Percentiles rank a stretch among this genome's conserved stretches.
Evolutionary conservation across 2,329 filamentous ascomycete genomes (phyloP).

Genomic region (Rachicladosporium sp.): DNA sequence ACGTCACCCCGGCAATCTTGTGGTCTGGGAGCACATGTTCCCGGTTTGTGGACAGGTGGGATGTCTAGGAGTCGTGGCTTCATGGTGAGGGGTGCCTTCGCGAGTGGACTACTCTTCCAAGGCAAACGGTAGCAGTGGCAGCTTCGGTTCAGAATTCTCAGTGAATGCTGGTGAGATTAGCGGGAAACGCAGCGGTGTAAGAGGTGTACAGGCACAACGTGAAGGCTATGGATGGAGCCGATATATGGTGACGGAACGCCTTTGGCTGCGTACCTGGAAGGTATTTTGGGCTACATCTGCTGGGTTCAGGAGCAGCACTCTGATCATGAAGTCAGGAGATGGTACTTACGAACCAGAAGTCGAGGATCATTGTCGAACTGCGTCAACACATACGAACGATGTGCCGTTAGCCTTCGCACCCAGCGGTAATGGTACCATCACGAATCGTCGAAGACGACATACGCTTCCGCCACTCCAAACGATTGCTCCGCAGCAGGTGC

Average conservation of each 20-base stretch:
- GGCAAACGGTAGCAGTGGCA: too few species aligned
- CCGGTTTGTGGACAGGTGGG: too few species aligned
- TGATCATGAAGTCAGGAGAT: constrained; percentile 13
- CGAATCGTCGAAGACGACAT: constrained; percentile 9
- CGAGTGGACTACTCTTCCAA: too few species aligned
- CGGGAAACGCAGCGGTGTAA: too few species aligned
- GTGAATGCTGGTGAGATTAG: too few species aligned
- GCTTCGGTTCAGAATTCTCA: too few species aligned
- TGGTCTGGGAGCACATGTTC: too few species aligned
- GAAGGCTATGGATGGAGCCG: constrained; percentile 56
- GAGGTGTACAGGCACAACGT: too few species aligned
- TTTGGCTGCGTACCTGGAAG: constrained; percentile 79
- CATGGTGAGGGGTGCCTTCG: too few species aligned
- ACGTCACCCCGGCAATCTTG: too few species aligned
- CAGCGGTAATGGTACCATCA: neutral
- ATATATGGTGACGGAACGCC: constrained; percentile 78
- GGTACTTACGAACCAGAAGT: constrained; percentile 17
- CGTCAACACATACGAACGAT: neutral
- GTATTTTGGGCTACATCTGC: constrained; percentile 37
- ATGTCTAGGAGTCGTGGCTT: too few species aligned
- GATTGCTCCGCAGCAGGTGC: constrained; percentile 1
- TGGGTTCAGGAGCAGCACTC: neutral
- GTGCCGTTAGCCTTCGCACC: constrained; percentile 4
- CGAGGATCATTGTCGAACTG: neutral
- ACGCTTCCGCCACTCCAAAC: constrained; percentile 9